A percentile compares a stretch with the other conserved stretches of the same genome.
These are phyloP conservation scores for Tuber calosporum DNA, from an alignment of 495 filamentous ascomycete species.

Conservation along the genomic window DNA sequence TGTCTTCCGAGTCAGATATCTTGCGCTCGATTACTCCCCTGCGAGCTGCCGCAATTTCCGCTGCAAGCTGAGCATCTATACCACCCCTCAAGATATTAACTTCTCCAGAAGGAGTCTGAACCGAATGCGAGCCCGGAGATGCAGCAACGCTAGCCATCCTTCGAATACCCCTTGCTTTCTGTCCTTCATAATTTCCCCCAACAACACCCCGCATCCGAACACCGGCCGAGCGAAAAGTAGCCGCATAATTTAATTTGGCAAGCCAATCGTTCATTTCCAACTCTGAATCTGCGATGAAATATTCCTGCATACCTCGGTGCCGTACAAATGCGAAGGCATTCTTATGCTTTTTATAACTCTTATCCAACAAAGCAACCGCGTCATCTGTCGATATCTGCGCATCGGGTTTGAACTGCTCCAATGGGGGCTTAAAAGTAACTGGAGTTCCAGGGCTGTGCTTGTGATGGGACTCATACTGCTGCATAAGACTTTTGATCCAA, in stretches of 20 bases:
- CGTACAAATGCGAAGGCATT: slow-evolving; percentile 85
- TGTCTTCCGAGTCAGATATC: slow-evolving; percentile 76
- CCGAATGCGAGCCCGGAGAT: slow-evolving; percentile 50
- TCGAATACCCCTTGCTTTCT: slow-evolving; percentile 63
- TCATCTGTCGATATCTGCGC: slow-evolving; percentile 84
- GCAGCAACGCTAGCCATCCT: slow-evolving; percentile 53
- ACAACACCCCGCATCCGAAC: slow-evolving; percentile 83
- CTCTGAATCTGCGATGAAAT: slow-evolving; percentile 81
- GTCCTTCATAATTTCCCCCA: slow-evolving; percentile 76
- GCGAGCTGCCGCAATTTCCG: slow-evolving; percentile 73
- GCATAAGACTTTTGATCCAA: slow-evolving; percentile 86
- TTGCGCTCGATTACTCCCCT: slow-evolving; percentile 73
- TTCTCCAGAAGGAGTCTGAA: slow-evolving; percentile 64
- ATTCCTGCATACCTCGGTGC: slow-evolving; percentile 83
- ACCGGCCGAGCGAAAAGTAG: slow-evolving; percentile 85
- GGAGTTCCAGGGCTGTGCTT: slow-evolving; percentile 62
- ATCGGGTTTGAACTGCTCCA: slow-evolving; percentile 88
- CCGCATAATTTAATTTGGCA: slow-evolving; percentile 90
- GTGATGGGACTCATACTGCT: slow-evolving; percentile 72
- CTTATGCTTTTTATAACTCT: slow-evolving; percentile 90
- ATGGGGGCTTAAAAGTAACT: slow-evolving; percentile 78
- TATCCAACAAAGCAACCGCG: slow-evolving; percentile 80
- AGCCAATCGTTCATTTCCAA: slow-evolving; percentile 95
- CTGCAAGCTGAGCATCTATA: slow-evolving; percentile 71
- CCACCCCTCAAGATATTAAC: slow-evolving; percentile 59